Evolutionary conservation across 305 asterid species (phyloP), one percentile per base, ranked within the genome.

Genomic region (Caryopteris hybrid): DNA sequence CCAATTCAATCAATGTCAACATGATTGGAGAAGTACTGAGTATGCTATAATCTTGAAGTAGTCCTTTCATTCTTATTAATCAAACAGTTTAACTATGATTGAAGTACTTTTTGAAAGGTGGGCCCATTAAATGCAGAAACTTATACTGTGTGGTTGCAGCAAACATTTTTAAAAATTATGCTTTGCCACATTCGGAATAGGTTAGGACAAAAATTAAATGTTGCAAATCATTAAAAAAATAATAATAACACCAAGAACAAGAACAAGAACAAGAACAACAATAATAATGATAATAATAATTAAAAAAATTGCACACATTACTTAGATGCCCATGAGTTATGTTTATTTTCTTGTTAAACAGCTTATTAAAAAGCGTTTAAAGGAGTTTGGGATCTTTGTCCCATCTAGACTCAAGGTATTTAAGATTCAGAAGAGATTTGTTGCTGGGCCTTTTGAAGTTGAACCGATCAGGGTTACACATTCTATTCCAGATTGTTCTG

Each of bases 401-500:
- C 96, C 98, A 43, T 95, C 98, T 72, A 86, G 97, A 82, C 97
- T 95, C 67, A 91, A 89, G 81, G 78, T 81, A 82, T 95, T 95
- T 71, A 91, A 84, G 76, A 89, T 93, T 46, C 79, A 81, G 68
- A 89, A 78, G 80, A 89, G 78, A 78, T 95, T 95, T 79, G 83
- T 69, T 71, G 99, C 99, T 45, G 99, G 99, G 48, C 99, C 99
- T 31, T 95, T 95, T 68, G 99, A 95, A 84, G 83, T 85, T 46
- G 98, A 95, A 80, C 96, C 98, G 54, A 87, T 95, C 31, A 80
- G 88, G 59, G 98, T 95, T 70, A 91, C 99, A 52, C 99, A 91
- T 84, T 95, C 99, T 25, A 91, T 95, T 77, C 99, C 99, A 42
- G 99, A 95, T 84, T 95, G 99, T 74, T 89, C 88, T 79, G 99